phyloP scores from a whole-genome alignment of 176 grass and related monocot genomes.

The Musa acuminata region DNA sequence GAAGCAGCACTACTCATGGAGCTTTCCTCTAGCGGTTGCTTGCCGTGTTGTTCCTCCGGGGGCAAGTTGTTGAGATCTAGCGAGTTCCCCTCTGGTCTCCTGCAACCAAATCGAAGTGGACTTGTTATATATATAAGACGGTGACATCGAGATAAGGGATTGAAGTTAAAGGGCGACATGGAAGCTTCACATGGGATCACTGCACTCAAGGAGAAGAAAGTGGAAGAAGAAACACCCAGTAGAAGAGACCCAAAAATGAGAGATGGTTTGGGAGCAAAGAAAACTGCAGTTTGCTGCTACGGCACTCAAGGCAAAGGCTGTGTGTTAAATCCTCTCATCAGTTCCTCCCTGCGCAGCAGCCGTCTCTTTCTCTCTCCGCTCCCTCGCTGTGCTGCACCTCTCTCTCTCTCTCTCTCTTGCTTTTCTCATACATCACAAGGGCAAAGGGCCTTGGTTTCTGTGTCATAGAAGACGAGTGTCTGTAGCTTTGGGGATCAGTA shows the following conservation, averaged over 20 bases:
- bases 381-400: not conserved
- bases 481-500: conserved; percentile 25
- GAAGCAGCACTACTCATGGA: conserved; percentile 72
- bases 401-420: conserved; percentile 18
- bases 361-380: conserved; percentile 82
- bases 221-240: conserved; percentile 34
- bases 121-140: not conserved
- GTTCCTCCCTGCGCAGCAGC: conserved; percentile 56
- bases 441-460: conserved; percentile 51
- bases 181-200: conserved; percentile 2
- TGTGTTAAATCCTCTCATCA: conserved; percentile 74
- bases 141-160: no score
- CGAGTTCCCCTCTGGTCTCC: conserved; percentile 75
- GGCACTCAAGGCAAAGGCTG: conserved; percentile 32
- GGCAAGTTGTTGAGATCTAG: conserved; percentile 95
- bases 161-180: not conserved
- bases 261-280: conserved; percentile 32
- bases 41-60: conserved; percentile 58
- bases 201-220: conserved; percentile 35
- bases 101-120: conserved; percentile 16
- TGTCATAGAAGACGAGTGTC: conserved; percentile 49
- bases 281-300: conserved; percentile 63
- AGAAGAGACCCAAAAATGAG: conserved; percentile 7
- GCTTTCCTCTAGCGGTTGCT: conserved; percentile 76
- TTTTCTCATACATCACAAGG: conserved; percentile 26